Conservation (phyloP, 1,284 basidiomycete genomes). For the Ustilago vetiveriae region DNA sequence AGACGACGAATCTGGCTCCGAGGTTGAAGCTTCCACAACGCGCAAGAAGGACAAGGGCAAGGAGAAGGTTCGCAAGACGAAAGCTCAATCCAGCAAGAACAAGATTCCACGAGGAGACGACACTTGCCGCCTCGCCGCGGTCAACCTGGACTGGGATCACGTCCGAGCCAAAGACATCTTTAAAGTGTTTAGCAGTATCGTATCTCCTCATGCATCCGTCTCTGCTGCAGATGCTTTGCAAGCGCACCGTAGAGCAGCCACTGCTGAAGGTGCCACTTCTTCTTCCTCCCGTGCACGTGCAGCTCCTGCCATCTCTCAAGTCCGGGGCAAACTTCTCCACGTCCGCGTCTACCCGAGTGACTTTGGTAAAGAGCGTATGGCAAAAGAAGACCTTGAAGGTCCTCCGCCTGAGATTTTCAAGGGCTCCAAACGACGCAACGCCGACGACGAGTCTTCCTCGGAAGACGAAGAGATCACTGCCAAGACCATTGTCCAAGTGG, state of each 20-base stretch:
- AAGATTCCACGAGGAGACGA: conserved; percentile 57
- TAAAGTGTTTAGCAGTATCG: conserved; percentile 90
- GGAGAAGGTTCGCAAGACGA: conserved; percentile 22
- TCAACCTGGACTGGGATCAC: conserved; percentile 99
- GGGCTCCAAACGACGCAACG: conserved; percentile 38
- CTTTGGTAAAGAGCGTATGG: conserved; percentile 90
- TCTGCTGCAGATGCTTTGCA: conserved; percentile 38
- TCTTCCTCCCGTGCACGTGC: conserved; percentile 16
- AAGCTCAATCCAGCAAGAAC: conserved; percentile 67
- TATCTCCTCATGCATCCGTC: conserved; percentile 69
- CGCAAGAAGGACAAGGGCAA: conserved; percentile 61
- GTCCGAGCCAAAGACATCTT: conserved; percentile 88
- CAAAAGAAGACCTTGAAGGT: conserved; percentile 85
- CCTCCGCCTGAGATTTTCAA: conserved; percentile 86
- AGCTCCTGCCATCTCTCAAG: conserved; percentile 44
- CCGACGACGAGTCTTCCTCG: conserved; percentile 73
- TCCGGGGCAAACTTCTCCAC: conserved; percentile 50
- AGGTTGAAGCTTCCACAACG: conserved; percentile 67
- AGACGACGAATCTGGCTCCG: conserved; percentile 31
- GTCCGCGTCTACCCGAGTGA: conserved; percentile 85
- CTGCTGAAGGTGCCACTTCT: conserved; percentile 2
- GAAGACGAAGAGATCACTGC: conserved; percentile 68
- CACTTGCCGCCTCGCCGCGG: conserved; percentile 78
- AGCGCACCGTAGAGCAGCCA: conserved; percentile 19
- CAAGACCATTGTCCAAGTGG: conserved; percentile 67